phyloP scores from a whole-genome alignment of 208 protist genomes.

The Trypanosoma cruzi region DNA sequence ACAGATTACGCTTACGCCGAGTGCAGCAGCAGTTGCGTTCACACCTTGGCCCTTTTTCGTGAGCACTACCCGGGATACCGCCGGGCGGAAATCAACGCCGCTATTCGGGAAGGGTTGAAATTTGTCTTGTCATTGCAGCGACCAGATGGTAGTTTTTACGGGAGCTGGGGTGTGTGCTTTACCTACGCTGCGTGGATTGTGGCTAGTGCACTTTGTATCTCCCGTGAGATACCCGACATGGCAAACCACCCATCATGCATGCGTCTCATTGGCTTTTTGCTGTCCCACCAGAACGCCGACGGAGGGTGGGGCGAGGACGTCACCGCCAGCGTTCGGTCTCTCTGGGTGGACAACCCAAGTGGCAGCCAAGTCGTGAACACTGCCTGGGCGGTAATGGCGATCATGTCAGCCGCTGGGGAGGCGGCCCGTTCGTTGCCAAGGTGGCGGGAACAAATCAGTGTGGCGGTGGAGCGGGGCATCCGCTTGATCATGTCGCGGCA shows the following conservation, averaged over 20 bases:
- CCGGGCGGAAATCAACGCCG: conserved; percentile 79
- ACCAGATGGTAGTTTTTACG: conserved; percentile 94
- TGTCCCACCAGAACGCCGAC: conserved; percentile 93
- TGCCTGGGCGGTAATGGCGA: conserved; percentile 95
- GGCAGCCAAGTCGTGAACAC: conserved; percentile 97
- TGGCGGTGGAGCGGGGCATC: conserved; percentile 87
- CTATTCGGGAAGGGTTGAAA: conserved; percentile 88
- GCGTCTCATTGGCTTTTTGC: conserved; percentile 88
- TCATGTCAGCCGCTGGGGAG: conserved; percentile 87
- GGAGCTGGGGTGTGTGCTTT: conserved; percentile 98
- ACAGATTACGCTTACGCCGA: conserved; percentile 98
- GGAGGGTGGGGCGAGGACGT: conserved; percentile 97
- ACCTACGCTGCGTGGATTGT: conserved; percentile 98
- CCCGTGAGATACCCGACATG: conserved; percentile 80
- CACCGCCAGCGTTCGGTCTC: conserved; percentile 84
- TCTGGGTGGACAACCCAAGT: conserved; percentile 84
- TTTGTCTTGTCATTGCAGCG: conserved; percentile 91
- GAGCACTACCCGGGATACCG: conserved; percentile 91
- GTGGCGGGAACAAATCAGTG: conserved; percentile 38
- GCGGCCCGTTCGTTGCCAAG: conserved; percentile 24
- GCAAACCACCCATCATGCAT: conserved; percentile 78
- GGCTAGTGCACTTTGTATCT: conserved; percentile 86
- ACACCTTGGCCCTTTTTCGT: conserved; percentile 93
- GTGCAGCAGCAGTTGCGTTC: conserved; percentile 95
- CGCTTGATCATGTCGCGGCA: conserved; percentile 87